Base-by-base conservation (phyloP, 805 yeast species). In the Kodamaea nitidulidarum region DNA sequence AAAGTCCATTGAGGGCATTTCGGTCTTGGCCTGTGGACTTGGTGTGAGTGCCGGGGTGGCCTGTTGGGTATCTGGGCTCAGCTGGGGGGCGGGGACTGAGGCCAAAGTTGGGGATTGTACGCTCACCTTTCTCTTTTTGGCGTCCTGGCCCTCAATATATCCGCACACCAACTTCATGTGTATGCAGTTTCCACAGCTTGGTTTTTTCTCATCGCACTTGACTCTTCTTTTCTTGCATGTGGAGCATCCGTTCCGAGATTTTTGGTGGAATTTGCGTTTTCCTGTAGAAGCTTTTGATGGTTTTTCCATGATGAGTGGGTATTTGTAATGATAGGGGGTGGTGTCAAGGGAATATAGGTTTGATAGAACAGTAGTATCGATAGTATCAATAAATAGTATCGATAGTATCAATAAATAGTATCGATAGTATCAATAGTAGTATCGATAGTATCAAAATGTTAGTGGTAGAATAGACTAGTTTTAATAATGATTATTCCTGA, bases 221-320 rank as follows among this genome's bases (percentile, higher is more conserved):
- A 91, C 96, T 37, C 97, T 70, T 51, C 98, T 75, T 47, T 78
- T 75, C 55, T 90, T 90, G 63, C 98, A 90, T 2, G 95, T 85
- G 28, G 80, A 75, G 63, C 98, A 90, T 0, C 98, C 98, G 41
- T 78, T 76, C 41, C 95, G 76, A 25, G 95, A 84, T 61, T 91
- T 91, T 43, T 81, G 84, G 57, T 91, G 98, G 53, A 83, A 91
- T 53, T 86, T 84, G 32, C 97, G 73, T 61, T 88, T 90, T 4
- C 84, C 87, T 0, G 80, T 76, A 0, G 84, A 44, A 2, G 46
- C 18, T 27, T 38, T 42, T 27, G 39, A 25, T 28, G 37, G 33
- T 37, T 39, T 37, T 16, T 32, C 41, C 21, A 15, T 12, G 36
- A 10, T 22, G n/a, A n/a, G n/a, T n/a, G 6, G n/a, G 26, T 28